phyloP scores from a whole-genome alignment of 2,329 filamentous ascomycete species.

The Coleophoma cylindrospora region DNA sequence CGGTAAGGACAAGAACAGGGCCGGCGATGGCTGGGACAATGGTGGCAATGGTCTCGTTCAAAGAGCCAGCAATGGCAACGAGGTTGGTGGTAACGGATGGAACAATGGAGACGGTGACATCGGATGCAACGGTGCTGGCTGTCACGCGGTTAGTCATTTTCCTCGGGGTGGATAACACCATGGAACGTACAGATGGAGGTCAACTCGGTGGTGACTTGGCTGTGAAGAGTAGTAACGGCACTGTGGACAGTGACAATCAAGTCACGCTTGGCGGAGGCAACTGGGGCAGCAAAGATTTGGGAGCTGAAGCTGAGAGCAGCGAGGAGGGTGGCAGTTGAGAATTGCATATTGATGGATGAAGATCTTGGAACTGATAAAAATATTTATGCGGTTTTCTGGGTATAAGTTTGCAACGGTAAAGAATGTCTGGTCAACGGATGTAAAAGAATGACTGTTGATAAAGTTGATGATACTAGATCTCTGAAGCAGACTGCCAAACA shows the following conservation, averaged over 20 bases:
- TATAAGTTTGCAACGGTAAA: neutral
- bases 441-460: constrained; percentile 4
- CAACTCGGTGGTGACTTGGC: constrained; percentile 1
- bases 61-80: neutral
- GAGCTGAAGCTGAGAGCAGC: constrained; percentile 6
- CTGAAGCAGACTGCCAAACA: too few relatives aligned
- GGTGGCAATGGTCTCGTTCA: neutral
- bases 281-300: constrained; percentile 5
- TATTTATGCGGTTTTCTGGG: neutral
- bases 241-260: neutral
- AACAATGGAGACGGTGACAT: constrained; percentile 2
- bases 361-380: too few relatives aligned
- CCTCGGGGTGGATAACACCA: neutral
- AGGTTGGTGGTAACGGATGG: constrained; percentile 3
- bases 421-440: neutral
- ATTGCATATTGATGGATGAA: constrained; percentile 8
- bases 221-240: neutral
- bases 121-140: neutral
- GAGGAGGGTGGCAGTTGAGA: constrained; percentile 2
- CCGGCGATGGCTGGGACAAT: constrained; percentile 3
- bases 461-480: neutral
- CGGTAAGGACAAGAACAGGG: neutral
- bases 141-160: neutral
- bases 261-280: neutral
- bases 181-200: constrained; percentile 8